Percentiles rank a stretch among this genome's conserved stretches.
Evolutionary conservation across 345 rosid genomes (phyloP).

Genomic region (Punica granatum): DNA sequence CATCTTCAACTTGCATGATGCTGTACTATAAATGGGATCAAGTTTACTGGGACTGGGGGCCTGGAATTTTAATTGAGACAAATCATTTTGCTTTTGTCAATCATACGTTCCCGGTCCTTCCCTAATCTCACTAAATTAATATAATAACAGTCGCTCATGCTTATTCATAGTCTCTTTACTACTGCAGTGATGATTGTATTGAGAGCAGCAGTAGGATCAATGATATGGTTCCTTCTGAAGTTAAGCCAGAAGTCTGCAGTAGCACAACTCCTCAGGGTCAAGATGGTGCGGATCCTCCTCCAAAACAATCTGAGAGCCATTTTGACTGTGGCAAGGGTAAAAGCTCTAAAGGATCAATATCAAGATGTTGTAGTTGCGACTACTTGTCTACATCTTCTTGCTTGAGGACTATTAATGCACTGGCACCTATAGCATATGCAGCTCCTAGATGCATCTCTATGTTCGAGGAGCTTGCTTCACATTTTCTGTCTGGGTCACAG

Average conservation of each 20-base stretch:
- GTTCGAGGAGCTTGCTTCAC: slow-evolving; percentile 47
- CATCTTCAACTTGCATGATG: neutral
- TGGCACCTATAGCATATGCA: slow-evolving; percentile 56
- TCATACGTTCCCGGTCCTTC: neutral
- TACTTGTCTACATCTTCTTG: slow-evolving; percentile 42
- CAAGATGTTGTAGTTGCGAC: slow-evolving; percentile 25
- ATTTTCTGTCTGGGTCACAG: slow-evolving; percentile 40
- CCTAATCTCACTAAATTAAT: neutral
- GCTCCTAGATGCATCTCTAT: slow-evolving; percentile 30
- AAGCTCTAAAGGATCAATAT: slow-evolving; percentile 17
- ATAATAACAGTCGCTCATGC: neutral
- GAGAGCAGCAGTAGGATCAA: slow-evolving; percentile 11
- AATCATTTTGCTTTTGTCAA: neutral
- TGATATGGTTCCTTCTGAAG: slow-evolving; percentile 12
- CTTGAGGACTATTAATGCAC: slow-evolving; percentile 34
- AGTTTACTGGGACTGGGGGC: neutral
- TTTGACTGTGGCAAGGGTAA: slow-evolving; percentile 12
- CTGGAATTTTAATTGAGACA: neutral
- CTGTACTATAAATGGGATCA: neutral
- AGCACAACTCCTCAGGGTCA: slow-evolving; percentile 5
- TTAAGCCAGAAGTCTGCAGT: slow-evolving; percentile 16
- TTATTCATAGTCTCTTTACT: neutral
- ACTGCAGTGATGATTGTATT: slow-evolving; percentile 37
- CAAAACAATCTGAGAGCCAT: slow-evolving; percentile 16
- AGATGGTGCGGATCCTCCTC: slow-evolving; percentile 7